Evolutionary conservation across 495 filamentous ascomycete species (phyloP).

Genomic region (Parmelia sp.): DNA sequence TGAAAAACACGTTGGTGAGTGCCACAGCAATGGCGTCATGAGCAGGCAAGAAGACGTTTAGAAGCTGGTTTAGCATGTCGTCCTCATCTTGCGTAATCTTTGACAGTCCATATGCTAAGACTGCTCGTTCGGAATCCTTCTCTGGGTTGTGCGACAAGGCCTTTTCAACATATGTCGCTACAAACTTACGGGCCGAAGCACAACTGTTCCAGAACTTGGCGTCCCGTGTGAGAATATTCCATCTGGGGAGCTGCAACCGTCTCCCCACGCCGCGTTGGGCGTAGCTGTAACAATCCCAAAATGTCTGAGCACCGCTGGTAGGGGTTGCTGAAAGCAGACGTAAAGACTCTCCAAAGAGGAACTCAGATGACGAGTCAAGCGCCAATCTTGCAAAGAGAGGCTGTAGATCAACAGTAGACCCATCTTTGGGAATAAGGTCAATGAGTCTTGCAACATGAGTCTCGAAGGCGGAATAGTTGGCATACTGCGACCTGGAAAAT

Average conservation of each 20-base stretch:
- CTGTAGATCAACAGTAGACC: constrained; percentile 53
- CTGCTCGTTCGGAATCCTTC: not conserved
- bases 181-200: not conserved
- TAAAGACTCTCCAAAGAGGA: constrained; percentile 54
- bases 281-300: constrained; percentile 38
- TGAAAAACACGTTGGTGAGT: constrained; percentile 51
- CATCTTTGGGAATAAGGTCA: constrained; percentile 37
- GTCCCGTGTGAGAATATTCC: constrained; percentile 13
- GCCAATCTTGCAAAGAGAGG: constrained; percentile 51
- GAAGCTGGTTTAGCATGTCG: not conserved
- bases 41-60: constrained; percentile 25
- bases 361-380: constrained; percentile 61
- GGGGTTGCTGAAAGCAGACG: constrained; percentile 32
- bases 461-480: not conserved
- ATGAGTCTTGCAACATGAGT: constrained; percentile 47
- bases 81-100: not conserved
- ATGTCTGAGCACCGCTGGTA: constrained; percentile 27
- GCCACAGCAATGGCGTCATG: constrained; percentile 48
- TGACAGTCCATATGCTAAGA: not conserved
- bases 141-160: not conserved
- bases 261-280: constrained; percentile 36
- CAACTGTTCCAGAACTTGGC: not conserved
- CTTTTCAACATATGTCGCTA: not conserved
- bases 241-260: constrained; percentile 21
- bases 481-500: not conserved